phyloP scores from a whole-genome alignment of 805 yeast genomes.

The Blastobotrys chiropterorum region DNA sequence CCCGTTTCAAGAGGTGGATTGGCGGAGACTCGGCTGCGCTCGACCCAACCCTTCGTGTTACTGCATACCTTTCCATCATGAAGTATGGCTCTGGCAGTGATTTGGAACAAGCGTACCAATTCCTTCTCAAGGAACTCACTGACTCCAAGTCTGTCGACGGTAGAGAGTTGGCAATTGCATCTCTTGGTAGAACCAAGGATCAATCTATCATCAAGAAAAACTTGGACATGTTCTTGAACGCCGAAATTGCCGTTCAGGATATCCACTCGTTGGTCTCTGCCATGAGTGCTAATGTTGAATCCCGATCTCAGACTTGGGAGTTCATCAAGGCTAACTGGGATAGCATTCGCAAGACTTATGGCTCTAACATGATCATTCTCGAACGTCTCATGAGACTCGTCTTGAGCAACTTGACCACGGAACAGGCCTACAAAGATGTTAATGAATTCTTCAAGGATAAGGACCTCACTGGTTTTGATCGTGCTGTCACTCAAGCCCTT shows the following conservation, averaged over 20 bases:
- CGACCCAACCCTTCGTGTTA: conserved; percentile 43
- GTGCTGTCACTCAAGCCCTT: conserved; percentile 50
- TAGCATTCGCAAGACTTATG: conserved; percentile 38
- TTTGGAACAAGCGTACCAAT: conserved; percentile 32
- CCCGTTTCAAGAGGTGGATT: conserved; percentile 31
- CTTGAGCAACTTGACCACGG: conserved; percentile 32
- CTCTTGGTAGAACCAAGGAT: conserved; percentile 45
- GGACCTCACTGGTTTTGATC: conserved; percentile 50
- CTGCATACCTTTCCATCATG: conserved; percentile 42
- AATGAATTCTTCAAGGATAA: conserved; percentile 39
- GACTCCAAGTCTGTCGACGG: conserved; percentile 50
- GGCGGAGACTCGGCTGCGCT: conserved; percentile 42
- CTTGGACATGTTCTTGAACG: conserved; percentile 38
- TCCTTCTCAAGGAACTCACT: conserved; percentile 41
- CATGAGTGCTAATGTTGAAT: conserved; percentile 41
- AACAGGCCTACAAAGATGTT: conserved; percentile 34
- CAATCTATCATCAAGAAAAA: conserved; percentile 35
- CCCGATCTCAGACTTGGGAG: conserved; percentile 43
- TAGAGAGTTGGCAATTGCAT: conserved; percentile 49
- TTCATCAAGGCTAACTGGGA: conserved; percentile 46
- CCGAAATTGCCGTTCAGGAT: conserved; percentile 46
- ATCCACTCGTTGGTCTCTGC: conserved; percentile 45
- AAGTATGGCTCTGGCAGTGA: conserved; percentile 32
- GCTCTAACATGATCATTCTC: conserved; percentile 45
- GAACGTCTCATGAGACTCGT: conserved; percentile 41